A percentile compares a stretch with the other conserved stretches of the same genome.
Conservation (phyloP, 495 filamentous ascomycete genomes). For the Xylaria cubensis region DNA sequence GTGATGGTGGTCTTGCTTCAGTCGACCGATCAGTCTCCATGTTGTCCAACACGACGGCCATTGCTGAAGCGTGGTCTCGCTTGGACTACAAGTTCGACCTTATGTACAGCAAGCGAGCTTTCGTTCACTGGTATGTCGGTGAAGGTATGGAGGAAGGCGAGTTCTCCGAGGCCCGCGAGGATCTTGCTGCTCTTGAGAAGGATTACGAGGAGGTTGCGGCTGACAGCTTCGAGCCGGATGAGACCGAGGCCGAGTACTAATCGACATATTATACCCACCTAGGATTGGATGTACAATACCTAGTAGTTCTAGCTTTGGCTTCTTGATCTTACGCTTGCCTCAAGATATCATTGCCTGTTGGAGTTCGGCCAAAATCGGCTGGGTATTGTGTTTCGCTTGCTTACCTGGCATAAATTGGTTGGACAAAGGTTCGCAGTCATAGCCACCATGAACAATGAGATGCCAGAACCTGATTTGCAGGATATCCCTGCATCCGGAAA, state of each 20-base stretch:
- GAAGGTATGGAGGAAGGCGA: conserved; percentile 97
- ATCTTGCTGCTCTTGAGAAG: conserved; percentile 86
- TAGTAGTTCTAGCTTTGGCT: conserved; percentile 21
- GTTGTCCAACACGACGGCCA: conserved; percentile 91
- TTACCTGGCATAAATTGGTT: conserved; percentile 14
- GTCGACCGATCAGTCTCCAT: conserved; percentile 90
- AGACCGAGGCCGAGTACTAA: conserved; percentile 76
- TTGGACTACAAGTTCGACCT: conserved; percentile 95
- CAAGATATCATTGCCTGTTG: conserved; percentile 23
- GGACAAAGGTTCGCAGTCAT: conserved; percentile 22
- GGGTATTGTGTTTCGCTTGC: conserved; percentile 4
- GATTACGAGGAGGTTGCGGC: conserved; percentile 91
- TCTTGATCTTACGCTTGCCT: conserved; percentile 17
- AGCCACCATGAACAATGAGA: conserved; percentile 11
- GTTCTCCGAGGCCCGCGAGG: conserved; percentile 89
- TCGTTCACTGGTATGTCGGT: conserved; percentile 95
- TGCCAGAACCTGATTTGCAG: neutral
- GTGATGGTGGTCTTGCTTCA: conserved; percentile 73
- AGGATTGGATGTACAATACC: conserved; percentile 22
- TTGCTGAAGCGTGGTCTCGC: conserved; percentile 88
- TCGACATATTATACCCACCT: conserved; percentile 42
- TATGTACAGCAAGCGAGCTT: conserved; percentile 95
- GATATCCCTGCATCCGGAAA: conserved; percentile 3
- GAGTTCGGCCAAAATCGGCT: conserved; percentile 19
- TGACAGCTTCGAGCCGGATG: conserved; percentile 70